These are phyloP conservation scores for Hypoxylon subgilvum DNA, from an alignment of 495 filamentous ascomycete genomes.

Conservation along the genomic window DNA sequence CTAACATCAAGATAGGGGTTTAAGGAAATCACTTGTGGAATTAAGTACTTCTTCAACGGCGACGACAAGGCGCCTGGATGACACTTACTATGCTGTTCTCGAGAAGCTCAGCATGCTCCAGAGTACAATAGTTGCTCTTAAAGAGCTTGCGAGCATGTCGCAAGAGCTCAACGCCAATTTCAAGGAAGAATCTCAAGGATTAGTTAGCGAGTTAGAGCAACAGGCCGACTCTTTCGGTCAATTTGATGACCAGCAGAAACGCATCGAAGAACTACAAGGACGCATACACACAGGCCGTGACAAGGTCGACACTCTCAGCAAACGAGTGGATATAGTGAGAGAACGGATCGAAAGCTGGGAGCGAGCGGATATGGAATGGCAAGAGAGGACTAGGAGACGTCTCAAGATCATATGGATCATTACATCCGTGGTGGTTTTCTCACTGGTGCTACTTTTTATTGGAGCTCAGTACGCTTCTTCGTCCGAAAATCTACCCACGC, in stretches of 20 bases:
- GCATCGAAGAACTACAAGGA: constrained; percentile 68
- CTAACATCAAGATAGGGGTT: constrained; percentile 44
- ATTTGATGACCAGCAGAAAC: constrained; percentile 73
- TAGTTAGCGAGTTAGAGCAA: constrained; percentile 66
- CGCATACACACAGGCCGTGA: constrained; percentile 68
- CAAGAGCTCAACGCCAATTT: constrained; percentile 67
- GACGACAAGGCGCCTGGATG: constrained; percentile 77
- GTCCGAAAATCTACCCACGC: constrained; percentile 7
- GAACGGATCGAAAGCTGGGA: constrained; percentile 74
- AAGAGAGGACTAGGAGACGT: constrained; percentile 67
- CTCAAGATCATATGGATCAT: constrained; percentile 67
- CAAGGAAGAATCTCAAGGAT: constrained; percentile 60
- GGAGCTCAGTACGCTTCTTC: constrained; percentile 47
- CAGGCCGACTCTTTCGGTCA: constrained; percentile 71
- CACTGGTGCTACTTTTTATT: constrained; percentile 51
- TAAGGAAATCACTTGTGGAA: constrained; percentile 50
- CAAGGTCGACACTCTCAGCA: constrained; percentile 68
- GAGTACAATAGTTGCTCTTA: constrained; percentile 69
- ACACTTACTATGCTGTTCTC: constrained; percentile 82
- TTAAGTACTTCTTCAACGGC: constrained; percentile 56
- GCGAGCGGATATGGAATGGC: constrained; percentile 72
- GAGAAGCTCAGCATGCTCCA: constrained; percentile 76
- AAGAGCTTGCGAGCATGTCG: constrained; percentile 70
- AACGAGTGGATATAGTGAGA: constrained; percentile 68
- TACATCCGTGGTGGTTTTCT: constrained; percentile 52